These are phyloP conservation scores for Plasmodium relictum DNA, from an alignment of 169 alveolate genomes.

Conservation along the genomic window DNA sequence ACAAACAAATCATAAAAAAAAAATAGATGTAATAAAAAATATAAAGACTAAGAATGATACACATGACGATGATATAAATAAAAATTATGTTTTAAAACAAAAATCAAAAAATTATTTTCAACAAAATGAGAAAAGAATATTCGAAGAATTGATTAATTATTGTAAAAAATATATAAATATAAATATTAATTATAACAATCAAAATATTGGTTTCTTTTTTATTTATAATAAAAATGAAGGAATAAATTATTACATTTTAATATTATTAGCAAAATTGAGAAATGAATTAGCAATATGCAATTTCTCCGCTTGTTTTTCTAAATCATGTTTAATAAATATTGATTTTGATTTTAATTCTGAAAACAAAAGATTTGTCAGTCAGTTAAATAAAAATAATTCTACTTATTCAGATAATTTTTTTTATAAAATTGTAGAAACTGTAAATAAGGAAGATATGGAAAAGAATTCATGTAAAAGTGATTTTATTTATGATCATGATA, in stretches of 20 bases:
- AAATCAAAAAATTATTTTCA: constrained; percentile 12
- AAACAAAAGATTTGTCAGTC: constrained; percentile 31
- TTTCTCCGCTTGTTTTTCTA: constrained; percentile 29
- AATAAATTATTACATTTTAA: constrained; percentile 53
- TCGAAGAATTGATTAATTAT: constrained; percentile 59
- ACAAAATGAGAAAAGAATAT: constrained; percentile 28
- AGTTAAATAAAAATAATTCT: neutral
- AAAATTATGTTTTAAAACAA: neutral
- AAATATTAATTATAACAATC: constrained; percentile 25
- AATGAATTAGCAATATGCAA: neutral
- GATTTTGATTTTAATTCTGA: constrained; percentile 31
- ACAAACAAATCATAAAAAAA: neutral
- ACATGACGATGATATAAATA: neutral
- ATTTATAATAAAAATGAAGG: constrained; percentile 66
- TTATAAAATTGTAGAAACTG: constrained; percentile 30
- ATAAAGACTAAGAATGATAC: no score
- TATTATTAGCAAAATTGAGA: constrained; percentile 38
- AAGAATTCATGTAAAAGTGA: neutral
- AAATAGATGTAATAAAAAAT: neutral
- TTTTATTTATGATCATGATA: neutral
- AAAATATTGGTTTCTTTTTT: constrained; percentile 70
- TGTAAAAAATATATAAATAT: constrained; percentile 53
- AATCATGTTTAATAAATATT: constrained; percentile 26
- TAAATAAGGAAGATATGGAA: neutral
- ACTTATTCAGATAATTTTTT: neutral